phyloP scores from a whole-genome alignment of 164 flowering plant species.

The Euptelea pleiosperma region DNA sequence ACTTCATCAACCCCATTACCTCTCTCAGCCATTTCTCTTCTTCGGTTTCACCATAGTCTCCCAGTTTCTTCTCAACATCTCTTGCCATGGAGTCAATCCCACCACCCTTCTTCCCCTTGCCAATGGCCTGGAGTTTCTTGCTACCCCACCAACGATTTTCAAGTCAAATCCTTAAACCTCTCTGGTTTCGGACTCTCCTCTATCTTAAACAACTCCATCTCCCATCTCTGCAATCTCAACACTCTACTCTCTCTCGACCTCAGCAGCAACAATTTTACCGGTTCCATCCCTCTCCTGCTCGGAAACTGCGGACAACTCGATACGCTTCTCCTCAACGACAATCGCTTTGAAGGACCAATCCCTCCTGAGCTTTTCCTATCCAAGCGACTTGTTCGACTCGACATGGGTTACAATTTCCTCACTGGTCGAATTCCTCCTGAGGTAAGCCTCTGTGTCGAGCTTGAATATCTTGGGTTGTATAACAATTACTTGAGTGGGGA shows the following conservation, averaged over 20 bases:
- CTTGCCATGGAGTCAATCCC: constrained; percentile 4
- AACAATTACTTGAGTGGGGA: constrained; percentile 12
- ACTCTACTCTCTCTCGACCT: constrained; percentile 6
- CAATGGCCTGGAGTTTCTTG: constrained; percentile 13
- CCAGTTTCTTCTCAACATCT: constrained; percentile 6
- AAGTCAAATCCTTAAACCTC: constrained; percentile 15
- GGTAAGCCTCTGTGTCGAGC: constrained; percentile 11
- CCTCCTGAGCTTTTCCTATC: constrained; percentile 7
- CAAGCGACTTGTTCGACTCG: not conserved
- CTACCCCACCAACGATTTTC: not conserved
- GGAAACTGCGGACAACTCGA: constrained; percentile 1
- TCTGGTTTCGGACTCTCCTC: constrained; percentile 11
- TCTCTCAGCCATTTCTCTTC: not conserved
- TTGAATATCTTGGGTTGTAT: constrained; percentile 6
- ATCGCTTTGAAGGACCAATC: constrained; percentile 10
- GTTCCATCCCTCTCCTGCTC: constrained; percentile 6
- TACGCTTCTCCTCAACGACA: constrained; percentile 2
- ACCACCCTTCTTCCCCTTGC: constrained; percentile 4
- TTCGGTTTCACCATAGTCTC: constrained; percentile 9
- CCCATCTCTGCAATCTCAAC: constrained; percentile 11
- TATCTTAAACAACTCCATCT: not conserved
- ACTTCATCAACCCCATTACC: not conserved
- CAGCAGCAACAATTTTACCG: constrained; percentile 7
- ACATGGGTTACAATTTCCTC: not conserved
- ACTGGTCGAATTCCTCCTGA: constrained; percentile 11